phyloP scores from a whole-genome alignment of 176 grass and related monocot genomes.

The Phoenix roebelenii region DNA sequence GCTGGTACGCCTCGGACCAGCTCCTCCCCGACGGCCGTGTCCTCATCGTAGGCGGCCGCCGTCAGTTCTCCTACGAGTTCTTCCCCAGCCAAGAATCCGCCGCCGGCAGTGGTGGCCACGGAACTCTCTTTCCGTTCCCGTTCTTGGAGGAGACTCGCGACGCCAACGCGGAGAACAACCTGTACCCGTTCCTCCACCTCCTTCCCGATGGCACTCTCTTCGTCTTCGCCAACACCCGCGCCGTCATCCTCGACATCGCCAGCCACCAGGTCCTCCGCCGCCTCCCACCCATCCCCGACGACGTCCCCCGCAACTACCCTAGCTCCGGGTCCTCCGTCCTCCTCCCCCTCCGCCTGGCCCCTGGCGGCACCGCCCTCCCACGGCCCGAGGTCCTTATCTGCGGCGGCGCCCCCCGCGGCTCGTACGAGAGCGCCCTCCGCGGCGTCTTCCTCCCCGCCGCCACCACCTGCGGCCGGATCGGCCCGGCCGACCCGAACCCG shows the following conservation, averaged over 20 bases:
- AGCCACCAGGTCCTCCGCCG: conserved; percentile 27
- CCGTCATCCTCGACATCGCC: conserved; percentile 46
- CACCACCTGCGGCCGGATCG: conserved; percentile 46
- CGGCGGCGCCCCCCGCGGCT: conserved; percentile 40
- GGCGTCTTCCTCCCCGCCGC: conserved; percentile 40
- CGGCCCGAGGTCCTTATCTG: conserved; percentile 72
- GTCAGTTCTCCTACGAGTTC: conserved; percentile 84
- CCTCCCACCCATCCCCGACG: conserved; percentile 30
- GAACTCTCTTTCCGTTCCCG: conserved; percentile 32
- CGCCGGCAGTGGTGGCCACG: neutral
- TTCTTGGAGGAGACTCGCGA: conserved; percentile 74
- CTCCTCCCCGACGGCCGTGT: conserved; percentile 57
- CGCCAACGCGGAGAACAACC: conserved; percentile 56
- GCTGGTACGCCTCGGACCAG: conserved; percentile 69
- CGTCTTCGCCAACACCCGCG: conserved; percentile 67
- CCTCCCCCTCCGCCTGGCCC: conserved; percentile 29
- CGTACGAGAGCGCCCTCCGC: conserved; percentile 40
- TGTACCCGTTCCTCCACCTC: conserved; percentile 91
- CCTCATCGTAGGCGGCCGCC: conserved; percentile 51
- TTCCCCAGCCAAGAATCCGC: conserved; percentile 21
- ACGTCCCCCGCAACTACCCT: conserved; percentile 58
- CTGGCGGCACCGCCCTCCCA: neutral
- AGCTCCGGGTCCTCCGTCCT: conserved; percentile 62
- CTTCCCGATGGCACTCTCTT: conserved; percentile 73
- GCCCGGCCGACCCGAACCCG: conserved; percentile 36